Percentiles rank a stretch among this genome's conserved stretches.
Conservation (phyloP, 2,329 filamentous ascomycete species). For the Daldinia sp. region DNA sequence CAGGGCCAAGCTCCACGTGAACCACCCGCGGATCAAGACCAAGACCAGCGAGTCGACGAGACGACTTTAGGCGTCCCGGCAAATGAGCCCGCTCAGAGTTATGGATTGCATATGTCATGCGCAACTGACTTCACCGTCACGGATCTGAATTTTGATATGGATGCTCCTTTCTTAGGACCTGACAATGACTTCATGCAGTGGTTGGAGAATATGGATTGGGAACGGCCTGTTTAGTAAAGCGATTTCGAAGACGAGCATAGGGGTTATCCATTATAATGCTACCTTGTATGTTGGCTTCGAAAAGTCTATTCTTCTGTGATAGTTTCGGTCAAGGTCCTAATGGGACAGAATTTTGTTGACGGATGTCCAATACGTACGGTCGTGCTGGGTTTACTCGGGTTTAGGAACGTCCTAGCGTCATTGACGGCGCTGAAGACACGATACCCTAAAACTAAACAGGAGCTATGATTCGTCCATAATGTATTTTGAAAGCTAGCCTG, state of each 20-base stretch:
- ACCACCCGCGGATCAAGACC: slow-evolving; percentile 20
- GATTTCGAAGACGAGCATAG: background rate
- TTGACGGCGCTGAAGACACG: too few relatives aligned
- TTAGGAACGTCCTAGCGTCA: background rate
- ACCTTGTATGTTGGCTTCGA: background rate
- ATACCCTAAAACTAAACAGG: background rate
- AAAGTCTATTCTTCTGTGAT: too few relatives aligned
- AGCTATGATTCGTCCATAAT: background rate
- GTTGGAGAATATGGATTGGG: slow-evolving; percentile 49
- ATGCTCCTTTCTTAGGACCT: slow-evolving; percentile 44
- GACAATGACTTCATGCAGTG: slow-evolving; percentile 49
- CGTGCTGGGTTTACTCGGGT: background rate
- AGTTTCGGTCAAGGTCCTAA: too few relatives aligned
- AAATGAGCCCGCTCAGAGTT: slow-evolving; percentile 28
- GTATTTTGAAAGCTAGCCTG: background rate
- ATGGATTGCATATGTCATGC: slow-evolving; percentile 34
- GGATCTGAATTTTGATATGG: slow-evolving; percentile 43
- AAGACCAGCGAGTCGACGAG: slow-evolving; percentile 25
- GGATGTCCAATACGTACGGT: background rate
- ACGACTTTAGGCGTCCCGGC: slow-evolving; percentile 28
- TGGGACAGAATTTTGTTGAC: too few relatives aligned
- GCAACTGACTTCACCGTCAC: slow-evolving; percentile 37
- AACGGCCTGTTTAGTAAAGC: slow-evolving; percentile 32
- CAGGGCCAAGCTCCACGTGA: slow-evolving; percentile 16
- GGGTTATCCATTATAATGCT: background rate